A percentile compares a stretch with the other conserved stretches of the same genome.
Evolutionary conservation across 345 rosid genomes (phyloP).

Genomic region (Arabis hirsuta): DNA sequence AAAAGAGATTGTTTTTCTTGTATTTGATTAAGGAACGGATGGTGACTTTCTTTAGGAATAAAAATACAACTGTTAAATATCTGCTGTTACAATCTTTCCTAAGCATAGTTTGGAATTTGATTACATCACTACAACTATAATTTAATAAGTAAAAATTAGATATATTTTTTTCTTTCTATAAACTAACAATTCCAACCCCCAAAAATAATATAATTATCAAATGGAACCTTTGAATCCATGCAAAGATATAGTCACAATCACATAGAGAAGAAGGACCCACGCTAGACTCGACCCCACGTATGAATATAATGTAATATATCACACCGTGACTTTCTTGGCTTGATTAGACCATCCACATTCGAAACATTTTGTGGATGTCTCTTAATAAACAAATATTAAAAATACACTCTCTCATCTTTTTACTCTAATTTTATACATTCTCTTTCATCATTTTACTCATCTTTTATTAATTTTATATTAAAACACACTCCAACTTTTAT

Average conservation of each 20-base stretch:
- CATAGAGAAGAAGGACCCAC: slow-evolving; percentile 25
- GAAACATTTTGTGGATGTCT: no score
- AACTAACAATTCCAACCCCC: neutral
- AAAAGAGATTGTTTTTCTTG: neutral
- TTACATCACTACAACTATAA: slow-evolving; percentile 31
- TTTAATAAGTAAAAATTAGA: slow-evolving; percentile 16
- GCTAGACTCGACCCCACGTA: slow-evolving; percentile 5
- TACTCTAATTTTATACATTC: no score
- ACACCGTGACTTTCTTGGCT: slow-evolving; percentile 13
- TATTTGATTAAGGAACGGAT: neutral
- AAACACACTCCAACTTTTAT: no score
- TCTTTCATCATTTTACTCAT: no score
- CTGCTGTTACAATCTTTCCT: slow-evolving; percentile 31
- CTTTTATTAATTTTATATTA: no score
- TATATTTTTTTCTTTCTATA: slow-evolving; percentile 21
- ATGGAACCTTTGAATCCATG: slow-evolving; percentile 34
- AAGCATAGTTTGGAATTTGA: slow-evolving; percentile 34
- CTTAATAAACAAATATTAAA: no score
- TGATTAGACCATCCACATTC: no score
- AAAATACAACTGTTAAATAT: slow-evolving; percentile 34
- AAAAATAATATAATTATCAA: slow-evolving; percentile 7
- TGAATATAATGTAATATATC: slow-evolving; percentile 19
- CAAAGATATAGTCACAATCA: slow-evolving; percentile 31
- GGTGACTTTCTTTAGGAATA: slow-evolving; percentile 10
- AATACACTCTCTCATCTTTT: no score